Base-by-base conservation (phyloP, 139 green algal species). In the Dunaliella primolecta region DNA sequence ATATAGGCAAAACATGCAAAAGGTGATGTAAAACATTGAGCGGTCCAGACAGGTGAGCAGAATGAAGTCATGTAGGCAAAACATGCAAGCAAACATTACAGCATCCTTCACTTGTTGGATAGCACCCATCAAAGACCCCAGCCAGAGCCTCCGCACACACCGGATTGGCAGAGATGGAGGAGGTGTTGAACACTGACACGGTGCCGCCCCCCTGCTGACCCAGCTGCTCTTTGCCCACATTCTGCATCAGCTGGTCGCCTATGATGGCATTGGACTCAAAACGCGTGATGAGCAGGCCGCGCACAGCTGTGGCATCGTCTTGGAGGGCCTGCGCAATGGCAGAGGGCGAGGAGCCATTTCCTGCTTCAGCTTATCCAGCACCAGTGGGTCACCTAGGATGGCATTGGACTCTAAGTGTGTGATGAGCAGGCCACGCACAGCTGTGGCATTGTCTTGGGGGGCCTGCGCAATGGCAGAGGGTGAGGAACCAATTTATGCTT, bases 261-360 rank as follows among this genome's bases (percentile, higher is more conserved):
- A 89, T 74, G 79, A 87, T 81, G 80, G 86, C 80, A 56, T 87
- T 87, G 83, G 86, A 80, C 80, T 87, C 83, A 56, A 83, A 89
- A 23, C 86, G 86, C 36, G 82, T 86, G 75, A 81, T 85, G 34
- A 89, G 83, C 83, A 89, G 86, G 27, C 74, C 81, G 0, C 86
- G 75, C 55, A 87, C 75, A 7, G 83, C 76, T 80, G 82, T 36
- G 70, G 72, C 70, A 36, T 89, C 86, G 46, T 89, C 86, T 32
- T 81, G 72, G 31, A 89, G 36, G 31, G 27, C 29, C 80, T 84
- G 80, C 80, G 38, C 15, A 3, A 37, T 3, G 31, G 72, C 20
- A 31, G 23, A 31, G n/a, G n/a, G n/a, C n/a, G n/a, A n/a, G n/a
- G 82, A 72, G 76, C 82, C 72, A 86, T 72, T 15, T 64, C 7